Evolutionary conservation across 2,329 filamentous ascomycete genomes (phyloP).

Genomic region (Beauveria varroae): DNA sequence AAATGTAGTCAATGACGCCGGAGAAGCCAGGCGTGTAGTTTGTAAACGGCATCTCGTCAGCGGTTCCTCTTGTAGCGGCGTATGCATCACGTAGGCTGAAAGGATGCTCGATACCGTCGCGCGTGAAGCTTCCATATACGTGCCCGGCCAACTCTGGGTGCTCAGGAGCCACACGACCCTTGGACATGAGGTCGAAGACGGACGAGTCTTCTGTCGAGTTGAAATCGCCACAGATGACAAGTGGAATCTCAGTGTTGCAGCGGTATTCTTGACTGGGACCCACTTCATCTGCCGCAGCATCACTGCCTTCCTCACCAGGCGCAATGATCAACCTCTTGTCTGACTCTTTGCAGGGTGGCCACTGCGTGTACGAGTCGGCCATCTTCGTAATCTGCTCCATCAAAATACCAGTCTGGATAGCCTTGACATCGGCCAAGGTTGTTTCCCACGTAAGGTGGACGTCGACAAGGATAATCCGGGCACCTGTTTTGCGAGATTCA

Average conservation of each 20-base stretch:
- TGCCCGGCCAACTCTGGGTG: constrained; percentile 74
- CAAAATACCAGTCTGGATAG: constrained; percentile 90
- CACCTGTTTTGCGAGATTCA: constrained; percentile 85
- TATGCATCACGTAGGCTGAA: constrained; percentile 93
- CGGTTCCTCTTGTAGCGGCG: constrained; percentile 69
- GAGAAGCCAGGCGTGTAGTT: constrained; percentile 95
- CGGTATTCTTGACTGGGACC: constrained; percentile 82
- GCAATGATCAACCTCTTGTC: constrained; percentile 62
- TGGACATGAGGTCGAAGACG: constrained; percentile 82
- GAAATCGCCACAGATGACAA: constrained; percentile 91
- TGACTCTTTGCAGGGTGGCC: constrained; percentile 57
- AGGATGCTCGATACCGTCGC: constrained; percentile 86
- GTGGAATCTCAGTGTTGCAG: constrained; percentile 77
- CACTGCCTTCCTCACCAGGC: constrained; percentile 33
- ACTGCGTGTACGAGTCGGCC: constrained; percentile 76
- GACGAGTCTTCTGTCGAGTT: constrained; percentile 84
- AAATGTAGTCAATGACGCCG: constrained; percentile 93
- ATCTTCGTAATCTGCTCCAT: constrained; percentile 87
- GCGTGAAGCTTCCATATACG: constrained; percentile 89
- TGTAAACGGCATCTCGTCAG: constrained; percentile 82
- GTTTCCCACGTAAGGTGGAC: constrained; percentile 95
- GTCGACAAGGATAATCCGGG: constrained; percentile 86
- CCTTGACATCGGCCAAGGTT: constrained; percentile 83
- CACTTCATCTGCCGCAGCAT: constrained; percentile 12
- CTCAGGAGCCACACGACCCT: constrained; percentile 67